Percentiles rank a stretch among this genome's conserved stretches.
phyloP scores from a whole-genome alignment of 108 stramenopile genomes.

The Cyclotella choctawhatcheeana region DNA sequence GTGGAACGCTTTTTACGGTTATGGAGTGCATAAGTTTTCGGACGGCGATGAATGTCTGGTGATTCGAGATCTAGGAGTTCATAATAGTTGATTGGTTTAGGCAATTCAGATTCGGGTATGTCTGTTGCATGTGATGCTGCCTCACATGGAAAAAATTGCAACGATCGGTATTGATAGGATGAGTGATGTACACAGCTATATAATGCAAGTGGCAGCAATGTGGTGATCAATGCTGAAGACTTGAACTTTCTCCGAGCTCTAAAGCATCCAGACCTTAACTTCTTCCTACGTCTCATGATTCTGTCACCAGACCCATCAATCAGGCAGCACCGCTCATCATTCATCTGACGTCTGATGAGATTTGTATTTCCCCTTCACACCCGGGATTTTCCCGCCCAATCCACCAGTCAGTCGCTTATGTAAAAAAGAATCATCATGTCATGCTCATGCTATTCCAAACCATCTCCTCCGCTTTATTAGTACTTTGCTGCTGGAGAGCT shows the following conservation, averaged over 20 bases:
- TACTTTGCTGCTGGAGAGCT: background rate
- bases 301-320: background rate
- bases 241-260: too few relatives aligned
- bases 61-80: constrained; percentile 44
- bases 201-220: too few relatives aligned
- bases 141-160: background rate
- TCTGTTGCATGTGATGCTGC: background rate
- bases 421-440: too few relatives aligned
- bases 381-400: background rate
- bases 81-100: constrained; percentile 38
- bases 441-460: too few relatives aligned
- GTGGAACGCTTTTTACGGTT: constrained; percentile 39
- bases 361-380: too few relatives aligned
- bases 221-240: too few relatives aligned
- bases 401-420: too few relatives aligned
- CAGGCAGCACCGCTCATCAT: background rate
- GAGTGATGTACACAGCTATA: too few relatives aligned
- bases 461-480: background rate
- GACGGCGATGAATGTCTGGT: constrained; percentile 39
- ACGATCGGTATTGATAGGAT: too few relatives aligned
- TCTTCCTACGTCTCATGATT: background rate
- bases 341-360: too few relatives aligned
- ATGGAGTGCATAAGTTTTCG: constrained; percentile 25
- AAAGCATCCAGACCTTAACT: too few relatives aligned
- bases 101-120: background rate